Evolutionary conservation across 352 stramenopile genomes (phyloP), one percentile per base, ranked within the genome.

Genomic region (Phytophthora sp.): DNA sequence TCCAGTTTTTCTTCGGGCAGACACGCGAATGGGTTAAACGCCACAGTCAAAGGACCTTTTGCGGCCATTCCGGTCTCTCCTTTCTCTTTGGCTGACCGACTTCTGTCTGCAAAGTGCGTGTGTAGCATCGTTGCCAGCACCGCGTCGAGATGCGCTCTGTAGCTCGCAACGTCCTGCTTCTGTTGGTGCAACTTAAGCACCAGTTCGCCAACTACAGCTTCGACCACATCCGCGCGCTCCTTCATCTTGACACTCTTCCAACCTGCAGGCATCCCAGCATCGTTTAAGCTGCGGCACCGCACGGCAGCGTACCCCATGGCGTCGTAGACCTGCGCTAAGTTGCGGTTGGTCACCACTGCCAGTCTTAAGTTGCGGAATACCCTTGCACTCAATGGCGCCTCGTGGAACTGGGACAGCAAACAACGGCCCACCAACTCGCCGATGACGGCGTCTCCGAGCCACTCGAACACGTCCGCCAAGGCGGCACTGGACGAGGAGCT

Each of bases 381-480:
- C 1, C 81, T 66, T 31, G 81, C 80, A 23, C 80, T 84, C 15
- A 94, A 45, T 12, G 83, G 82, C 2, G 76, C 66, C 7, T 65
- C 44, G 15, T 84, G 74, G 58, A 92, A 91, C 47, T 92, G 83
- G 4, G 81, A 80, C 30, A 94, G 57, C 21, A 94, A 49, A 30
- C 79, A 89, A 7, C 84, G 65, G 2, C 75, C 84, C 13, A 90
- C 79, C 1, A 92, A 57, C 66, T 94, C 86, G n/a, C 84, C 82
- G 13, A 92, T 74, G 9, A 91, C 76, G 5, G 86, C 83, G 51
- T 94, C 86, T 33, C 86, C 86, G 24, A 94, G 60, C 86, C 86
- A 94, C 67, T 94, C 86, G 63, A 82, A 82, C 36, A 90, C 83
- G 24, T 94, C 86, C 23, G 72, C 77, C 12, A 83, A 45, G 1